Evolutionary conservation across 371 early-diverging fungal genomes (phyloP), one percentile per base, ranked within the genome.

Genomic region (Zopfochytrium polystomum): DNA sequence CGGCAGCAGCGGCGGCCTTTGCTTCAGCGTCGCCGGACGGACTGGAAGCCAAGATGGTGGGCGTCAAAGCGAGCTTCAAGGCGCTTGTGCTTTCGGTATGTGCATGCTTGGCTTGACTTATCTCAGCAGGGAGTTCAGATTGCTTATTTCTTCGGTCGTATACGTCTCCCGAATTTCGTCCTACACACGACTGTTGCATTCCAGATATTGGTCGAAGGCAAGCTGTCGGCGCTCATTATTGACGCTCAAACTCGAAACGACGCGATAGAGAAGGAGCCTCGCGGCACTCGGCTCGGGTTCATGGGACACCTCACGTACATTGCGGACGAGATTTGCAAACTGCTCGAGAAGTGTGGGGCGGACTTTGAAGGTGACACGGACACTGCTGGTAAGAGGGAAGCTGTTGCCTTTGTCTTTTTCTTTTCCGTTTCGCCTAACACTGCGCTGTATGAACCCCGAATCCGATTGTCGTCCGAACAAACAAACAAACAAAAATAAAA

Each of bases 291-390:
- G 32, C 79, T 93, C 20, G 98, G 96, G 2, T 94, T 90, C 69
- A 97, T 97, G 98, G 98, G 98, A 2, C 95, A 97, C 62, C 76
- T 96, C 66, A 95, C 94, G 0, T 91, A 92, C 54, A 93, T 97
- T 58, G 86, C 94, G 29, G 98, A 97, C 61, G 95, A 95, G 66
- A 87, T 93, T 0, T 87, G 89, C 59, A 90, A 90, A 61, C 68
- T 95, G 33, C 69, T 92, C 42, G 96, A 95, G 35, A 75, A 75
- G 42, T 76, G 78, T 44, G 35, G 55, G 34, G 59, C 50, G 6
- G 83, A 85, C 31, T 63, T 78, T 31, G 74, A 52, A 5, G n/a
- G n/a, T n/a, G n/a, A n/a, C n/a, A 70, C 83, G 31, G 74, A 82
- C 34, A 53, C 77, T 15, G 60, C 65, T 63, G 76, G 80, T 82